Base-by-base conservation (phyloP, 108 stramenopile species). In the Skeletonema menzelii region DNA sequence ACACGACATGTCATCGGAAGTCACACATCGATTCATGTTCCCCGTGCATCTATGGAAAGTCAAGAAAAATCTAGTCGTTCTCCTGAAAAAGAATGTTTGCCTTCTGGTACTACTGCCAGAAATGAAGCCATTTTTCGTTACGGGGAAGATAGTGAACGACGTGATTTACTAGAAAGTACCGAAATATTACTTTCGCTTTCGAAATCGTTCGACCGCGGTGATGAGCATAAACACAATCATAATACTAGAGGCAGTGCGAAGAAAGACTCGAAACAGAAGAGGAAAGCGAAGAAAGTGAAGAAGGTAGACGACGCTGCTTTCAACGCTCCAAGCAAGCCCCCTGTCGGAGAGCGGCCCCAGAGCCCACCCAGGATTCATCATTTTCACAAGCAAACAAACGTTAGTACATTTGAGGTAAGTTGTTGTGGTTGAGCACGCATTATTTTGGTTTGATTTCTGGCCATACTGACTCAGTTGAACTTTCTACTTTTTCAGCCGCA, bases 21-120 rank as follows among this genome's bases (percentile, higher is more conserved):
- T 10, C 75, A 84, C 13, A 89, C 92, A 4, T 88, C 92, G 42
- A 87, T 91, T 67, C 90, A 91, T 60, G 70, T 93, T 58, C 86
- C 88, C 1, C 57, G 88, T n/a, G 82, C 83, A 5, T 46, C 56
- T 31, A 62, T 22, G 56, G 73, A 66, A 35, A 62, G 40, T 5
- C n/a, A 35, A 4, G 24, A 42, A 55, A 63, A 65, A 31, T 19
- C 8, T 58, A 13, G 19, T 31, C 24, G 37, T 22, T 20, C 68
- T 59, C 26, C 57, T 56, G 57, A 65, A 56, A 27, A 66, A 22
- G 69, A 55, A 56, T 22, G 28, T 66, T 30, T 28, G 68, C 35
- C 61, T 27, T 27, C 66, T 71, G 8, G 73, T 87, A 11, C 78
- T 84, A 55, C 72, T 83, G 11, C 80, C 77, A 8, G 49, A 22